phyloP scores from a whole-genome alignment of 2,329 filamentous ascomycete species.

The Pseudopyricularia javanii region DNA sequence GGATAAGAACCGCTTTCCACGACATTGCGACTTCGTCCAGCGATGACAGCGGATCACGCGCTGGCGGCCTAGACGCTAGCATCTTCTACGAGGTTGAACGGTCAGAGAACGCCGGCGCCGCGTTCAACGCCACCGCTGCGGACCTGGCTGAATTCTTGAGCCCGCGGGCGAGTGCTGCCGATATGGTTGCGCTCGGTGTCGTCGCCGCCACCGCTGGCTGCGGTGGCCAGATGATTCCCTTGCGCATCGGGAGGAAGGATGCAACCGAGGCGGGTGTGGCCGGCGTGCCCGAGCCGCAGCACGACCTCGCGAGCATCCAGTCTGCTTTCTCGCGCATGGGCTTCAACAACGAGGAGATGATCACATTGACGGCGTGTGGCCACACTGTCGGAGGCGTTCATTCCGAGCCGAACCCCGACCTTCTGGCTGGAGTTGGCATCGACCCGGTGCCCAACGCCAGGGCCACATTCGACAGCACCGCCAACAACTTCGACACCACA shows the following conservation, averaged over 20 bases:
- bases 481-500: conserved; percentile 40
- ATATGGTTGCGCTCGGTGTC: conserved; percentile 44
- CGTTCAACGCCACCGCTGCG: conserved; percentile 37
- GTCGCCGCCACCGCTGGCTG: conserved; percentile 46
- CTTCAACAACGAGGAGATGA: conserved; percentile 44
- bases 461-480: conserved; percentile 29
- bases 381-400: conserved; percentile 51
- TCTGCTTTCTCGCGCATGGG: conserved; percentile 46
- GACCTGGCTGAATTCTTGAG: conserved; percentile 41
- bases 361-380: conserved; percentile 46
- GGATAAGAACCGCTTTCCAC: conserved; percentile 49
- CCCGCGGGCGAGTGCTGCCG: conserved; percentile 37
- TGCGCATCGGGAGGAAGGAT: conserved; percentile 41
- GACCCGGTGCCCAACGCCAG: conserved; percentile 20
- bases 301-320: conserved; percentile 35
- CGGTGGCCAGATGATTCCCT: conserved; percentile 40
- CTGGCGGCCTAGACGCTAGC: conserved; percentile 46
- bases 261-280: conserved; percentile 30
- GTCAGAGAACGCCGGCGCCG: conserved; percentile 43
- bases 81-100: conserved; percentile 44
- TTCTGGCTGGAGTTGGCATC: conserved; percentile 16
- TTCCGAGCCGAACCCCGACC: conserved; percentile 27
- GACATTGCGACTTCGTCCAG: conserved; percentile 47
- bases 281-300: conserved; percentile 46
- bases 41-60: conserved; percentile 28